These are phyloP conservation scores for Pugionium dolabratum DNA, from an alignment of 345 rosid genomes.

Conservation along the genomic window DNA sequence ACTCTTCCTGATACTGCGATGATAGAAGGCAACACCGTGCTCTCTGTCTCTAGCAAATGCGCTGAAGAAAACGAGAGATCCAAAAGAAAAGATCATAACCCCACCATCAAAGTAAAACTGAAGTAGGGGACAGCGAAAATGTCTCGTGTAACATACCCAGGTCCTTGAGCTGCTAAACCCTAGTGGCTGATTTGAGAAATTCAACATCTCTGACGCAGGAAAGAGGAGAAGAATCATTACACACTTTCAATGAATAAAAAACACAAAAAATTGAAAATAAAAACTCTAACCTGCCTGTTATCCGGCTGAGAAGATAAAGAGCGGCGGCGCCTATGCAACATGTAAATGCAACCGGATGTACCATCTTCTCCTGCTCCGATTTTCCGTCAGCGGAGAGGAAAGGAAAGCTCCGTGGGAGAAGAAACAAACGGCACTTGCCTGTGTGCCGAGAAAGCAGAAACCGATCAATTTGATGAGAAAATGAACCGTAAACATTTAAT, in stretches of 20 bases:
- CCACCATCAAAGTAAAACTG: not conserved
- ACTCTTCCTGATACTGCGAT: conserved; percentile 76
- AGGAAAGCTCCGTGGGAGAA: no score
- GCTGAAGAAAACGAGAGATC: conserved; percentile 46
- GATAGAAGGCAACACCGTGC: conserved; percentile 63
- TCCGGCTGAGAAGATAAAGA: conserved; percentile 73
- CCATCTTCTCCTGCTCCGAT: conserved; percentile 35
- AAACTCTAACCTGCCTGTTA: conserved; percentile 62
- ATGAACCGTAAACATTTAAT: no score
- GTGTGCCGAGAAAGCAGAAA: no score
- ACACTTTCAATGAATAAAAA: not conserved
- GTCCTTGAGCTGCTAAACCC: conserved; percentile 68
- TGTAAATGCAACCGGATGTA: conserved; percentile 64
- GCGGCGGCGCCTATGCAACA: conserved; percentile 82
- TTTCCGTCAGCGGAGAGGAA: no score
- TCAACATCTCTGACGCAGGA: conserved; percentile 61
- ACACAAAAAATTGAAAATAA: not conserved
- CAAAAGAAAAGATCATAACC: not conserved
- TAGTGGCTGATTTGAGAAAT: conserved; percentile 53
- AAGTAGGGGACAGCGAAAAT: not conserved
- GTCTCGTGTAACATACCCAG: conserved; percentile 36
- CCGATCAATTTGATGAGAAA: no score
- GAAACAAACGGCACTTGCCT: no score
- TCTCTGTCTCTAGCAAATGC: conserved; percentile 60
- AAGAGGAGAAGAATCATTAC: not conserved